Evolutionary conservation across 306 rosid species (phyloP).

Genomic region (Herpetospermum pedunculosum): DNA sequence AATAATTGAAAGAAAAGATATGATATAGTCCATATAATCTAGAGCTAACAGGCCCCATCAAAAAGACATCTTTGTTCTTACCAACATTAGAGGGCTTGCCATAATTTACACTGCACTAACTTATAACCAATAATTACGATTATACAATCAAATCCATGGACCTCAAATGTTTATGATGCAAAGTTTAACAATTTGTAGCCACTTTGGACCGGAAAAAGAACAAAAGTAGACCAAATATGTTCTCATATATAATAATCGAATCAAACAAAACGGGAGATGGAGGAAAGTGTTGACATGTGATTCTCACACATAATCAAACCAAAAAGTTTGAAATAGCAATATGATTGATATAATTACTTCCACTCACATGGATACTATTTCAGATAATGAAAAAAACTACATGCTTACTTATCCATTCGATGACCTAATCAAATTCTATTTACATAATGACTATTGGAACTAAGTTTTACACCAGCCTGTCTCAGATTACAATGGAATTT

Average conservation of each 20-base stretch:
- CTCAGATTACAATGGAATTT: not conserved
- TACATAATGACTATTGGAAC: not conserved
- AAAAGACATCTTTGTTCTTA: conserved; percentile 1
- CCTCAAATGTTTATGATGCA: not conserved
- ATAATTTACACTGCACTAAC: conserved; percentile 5
- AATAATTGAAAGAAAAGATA: conserved; percentile 23
- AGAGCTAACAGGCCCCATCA: conserved; percentile 27
- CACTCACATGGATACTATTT: conserved; percentile 26
- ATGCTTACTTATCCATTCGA: conserved; percentile 2
- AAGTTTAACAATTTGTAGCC: not conserved
- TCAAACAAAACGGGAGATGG: conserved; percentile 2
- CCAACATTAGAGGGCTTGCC: not conserved
- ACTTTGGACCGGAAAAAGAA: not conserved
- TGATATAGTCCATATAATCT: conserved; percentile 25
- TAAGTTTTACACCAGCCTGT: not conserved
- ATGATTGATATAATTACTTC: conserved; percentile 14
- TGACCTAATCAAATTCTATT: not conserved
- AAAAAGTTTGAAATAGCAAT: conserved; percentile 1
- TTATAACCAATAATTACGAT: not conserved
- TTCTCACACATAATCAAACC: not conserved
- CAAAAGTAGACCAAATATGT: not conserved
- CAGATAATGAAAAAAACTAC: conserved; percentile 14
- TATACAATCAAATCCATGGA: not conserved
- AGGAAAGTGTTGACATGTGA: not conserved
- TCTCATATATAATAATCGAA: not conserved